Base-by-base conservation (phyloP, 2,329 filamentous ascomycete genomes). In the Fusarium virguliforme region DNA sequence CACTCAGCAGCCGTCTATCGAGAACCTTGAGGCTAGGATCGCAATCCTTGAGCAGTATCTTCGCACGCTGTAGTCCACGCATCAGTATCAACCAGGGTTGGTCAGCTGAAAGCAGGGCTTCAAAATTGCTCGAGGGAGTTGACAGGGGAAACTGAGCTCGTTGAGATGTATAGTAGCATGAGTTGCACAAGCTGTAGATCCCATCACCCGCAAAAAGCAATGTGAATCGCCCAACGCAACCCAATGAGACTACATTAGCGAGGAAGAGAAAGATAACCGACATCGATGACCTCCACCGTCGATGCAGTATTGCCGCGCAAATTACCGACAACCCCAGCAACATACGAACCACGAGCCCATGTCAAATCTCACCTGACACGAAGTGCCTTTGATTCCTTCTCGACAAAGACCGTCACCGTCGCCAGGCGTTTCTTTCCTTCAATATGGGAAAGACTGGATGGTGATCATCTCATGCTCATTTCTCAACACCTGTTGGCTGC, bases 181-280 rank as follows among this genome's bases (percentile, higher is more conserved):
- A n/a, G 43, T 18, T 30, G 26, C 32, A 50, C 32, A 50, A 50
- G 30, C 43, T 50, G 18, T 34, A 32, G 28, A 53, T 32, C 18
- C 50, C 50, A 32, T 53, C 50, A 53, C 28, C 28, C 28, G 28
- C 50, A 34, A 53, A 38, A 34, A 34, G 50, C 28, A 53, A 53
- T 6, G 48, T 32, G 28, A 53, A 53, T 51, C 48, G 28, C 48
- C 26, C 28, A 51, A 51, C 26, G n/a, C 48, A 51, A 51, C 48
- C 48, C 48, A 30, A 51, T 10, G 15, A 8, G 22, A 13, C 26
- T 48, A 22, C 37, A 40, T 18, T 18, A n/a, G 18, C 43, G 5
- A 48, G 43, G 43, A 13, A 30, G 43, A 50, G 43, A 50, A 50
- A n/a, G 43, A 50, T 50, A 50, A 26, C 43, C 43, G 43, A 50